A percentile compares a stretch with the other conserved stretches of the same genome.
These are phyloP conservation scores for Gracilaria vermiculophylla DNA, from an alignment of 23 red algal genomes.

Conservation along the genomic window DNA sequence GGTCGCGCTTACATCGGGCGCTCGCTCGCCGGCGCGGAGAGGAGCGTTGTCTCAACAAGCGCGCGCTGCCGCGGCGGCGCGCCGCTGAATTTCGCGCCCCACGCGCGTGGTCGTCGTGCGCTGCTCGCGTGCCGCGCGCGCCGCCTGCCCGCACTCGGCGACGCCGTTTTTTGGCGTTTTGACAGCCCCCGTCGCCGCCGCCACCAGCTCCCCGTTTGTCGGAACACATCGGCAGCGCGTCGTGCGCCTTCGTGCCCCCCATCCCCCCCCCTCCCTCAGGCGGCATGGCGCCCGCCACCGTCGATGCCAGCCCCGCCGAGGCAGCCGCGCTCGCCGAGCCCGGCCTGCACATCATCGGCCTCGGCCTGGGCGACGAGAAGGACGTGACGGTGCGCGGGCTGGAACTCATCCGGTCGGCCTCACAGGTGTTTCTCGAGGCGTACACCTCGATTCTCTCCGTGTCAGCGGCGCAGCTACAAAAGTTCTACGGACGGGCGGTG, in stretches of 20 bases:
- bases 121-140: not conserved
- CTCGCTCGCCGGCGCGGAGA: not conserved
- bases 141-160: not conserved
- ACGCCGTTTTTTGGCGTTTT: not conserved
- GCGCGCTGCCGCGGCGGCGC: not conserved
- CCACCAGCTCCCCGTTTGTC: too few species aligned
- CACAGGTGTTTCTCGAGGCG: slow-evolving; percentile 83
- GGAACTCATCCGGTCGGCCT: slow-evolving; percentile 49
- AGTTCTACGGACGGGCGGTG: slow-evolving; percentile 73
- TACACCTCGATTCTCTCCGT: slow-evolving; percentile 92
- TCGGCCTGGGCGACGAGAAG: slow-evolving; percentile 94
- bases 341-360: slow-evolving; percentile 83
- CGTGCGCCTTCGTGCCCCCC: too few species aligned
- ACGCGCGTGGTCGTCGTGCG: not conserved
- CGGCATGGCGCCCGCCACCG: slow-evolving; percentile 32
- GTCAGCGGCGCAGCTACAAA: slow-evolving; percentile 18
- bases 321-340: not conserved
- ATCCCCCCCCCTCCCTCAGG: too few species aligned
- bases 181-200: not conserved
- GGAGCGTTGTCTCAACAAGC: not conserved
- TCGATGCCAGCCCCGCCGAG: not conserved
- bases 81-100: not conserved
- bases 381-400: slow-evolving; percentile 94
- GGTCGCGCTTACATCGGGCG: slow-evolving; percentile 22
- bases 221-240: too few species aligned